Conservation (phyloP, 2,329 filamentous ascomycete species). For the Seiridium unicorne region DNA sequence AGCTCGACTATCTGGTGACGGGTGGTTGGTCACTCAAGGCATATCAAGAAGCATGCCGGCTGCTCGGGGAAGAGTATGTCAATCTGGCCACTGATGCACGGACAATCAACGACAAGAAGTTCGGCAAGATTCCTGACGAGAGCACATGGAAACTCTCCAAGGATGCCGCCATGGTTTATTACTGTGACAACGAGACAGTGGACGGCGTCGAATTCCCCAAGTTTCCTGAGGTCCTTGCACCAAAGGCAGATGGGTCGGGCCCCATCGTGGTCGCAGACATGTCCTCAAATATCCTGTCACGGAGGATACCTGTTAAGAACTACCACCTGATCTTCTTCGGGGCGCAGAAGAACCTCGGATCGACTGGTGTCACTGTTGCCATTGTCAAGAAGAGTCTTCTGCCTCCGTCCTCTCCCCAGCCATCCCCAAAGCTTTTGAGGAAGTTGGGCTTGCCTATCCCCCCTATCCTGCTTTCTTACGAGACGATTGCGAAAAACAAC, state of each 20-base stretch:
- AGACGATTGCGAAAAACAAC: slow-evolving; percentile 87
- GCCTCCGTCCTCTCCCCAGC: slow-evolving; percentile 63
- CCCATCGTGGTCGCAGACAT: slow-evolving; percentile 88
- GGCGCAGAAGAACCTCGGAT: slow-evolving; percentile 91
- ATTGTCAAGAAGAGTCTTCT: slow-evolving; percentile 82
- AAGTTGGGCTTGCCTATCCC: slow-evolving; percentile 74
- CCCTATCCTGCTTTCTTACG: slow-evolving; percentile 79
- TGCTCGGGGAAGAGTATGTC: slow-evolving; percentile 76
- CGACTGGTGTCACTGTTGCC: slow-evolving; percentile 81
- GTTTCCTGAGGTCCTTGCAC: slow-evolving; percentile 63
- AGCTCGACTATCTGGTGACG: slow-evolving; percentile 86
- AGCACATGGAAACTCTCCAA: slow-evolving; percentile 72
- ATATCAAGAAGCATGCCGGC: slow-evolving; percentile 73
- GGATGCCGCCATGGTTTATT: slow-evolving; percentile 75
- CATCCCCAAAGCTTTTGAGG: slow-evolving; percentile 67
- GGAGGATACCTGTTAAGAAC: slow-evolving; percentile 73
- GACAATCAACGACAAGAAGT: slow-evolving; percentile 72
- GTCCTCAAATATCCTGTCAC: slow-evolving; percentile 88
- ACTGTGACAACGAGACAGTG: slow-evolving; percentile 91
- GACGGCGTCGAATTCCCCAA: slow-evolving; percentile 87
- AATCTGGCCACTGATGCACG: slow-evolving; percentile 74
- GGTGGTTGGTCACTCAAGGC: slow-evolving; percentile 91
- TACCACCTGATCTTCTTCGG: slow-evolving; percentile 88
- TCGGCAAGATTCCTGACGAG: slow-evolving; percentile 78
- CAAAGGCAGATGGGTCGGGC: slow-evolving; percentile 57